Evolutionary conservation across 495 filamentous ascomycete species (phyloP), one percentile per base, ranked within the genome.

Genomic region (Aspergillus olivimuriae): DNA sequence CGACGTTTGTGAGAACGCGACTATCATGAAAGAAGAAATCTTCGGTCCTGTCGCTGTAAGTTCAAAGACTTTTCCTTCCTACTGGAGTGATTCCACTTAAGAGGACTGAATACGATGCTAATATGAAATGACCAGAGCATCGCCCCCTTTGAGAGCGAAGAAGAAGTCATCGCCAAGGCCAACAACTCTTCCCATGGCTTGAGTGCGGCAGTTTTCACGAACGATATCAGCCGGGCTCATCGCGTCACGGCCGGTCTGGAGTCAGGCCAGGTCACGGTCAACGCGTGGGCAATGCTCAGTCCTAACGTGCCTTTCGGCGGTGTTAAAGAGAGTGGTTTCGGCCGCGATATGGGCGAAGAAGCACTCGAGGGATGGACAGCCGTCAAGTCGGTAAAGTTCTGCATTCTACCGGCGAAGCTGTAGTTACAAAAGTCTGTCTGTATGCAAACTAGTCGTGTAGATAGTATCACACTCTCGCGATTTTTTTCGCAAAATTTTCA

Each of bases 101-200:
- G n/a, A n/a, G n/a, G n/a, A n/a, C n/a, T n/a, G n/a, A n/a, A n/a
- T n/a, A n/a, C n/a, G n/a, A 26, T 4, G 22, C 46, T 50, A 30
- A 46, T 15, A 34, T 22, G 15, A 20, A 24, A 28, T 11, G 11
- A 6, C 24, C 12, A 61, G 58, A 55, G 56, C 31, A 62, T 62
- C 21, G 59, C 59, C 24, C 55, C 55, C 8, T 95, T 95, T 69
- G 79, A 79, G 56, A 83, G 77, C 0, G 90, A 97, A 53, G 83
- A 83, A 26, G 87, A 97, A 44, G 91, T 86, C 0, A 66, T 95
- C 18, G 68, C 73, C 33, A 74, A 84, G 58, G 90, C 90, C 17
- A 97, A 95, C 55, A 78, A 87, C 58, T 87, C 84, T 1, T 84
- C 79, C 0, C 91, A 94, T 51, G 90, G 90, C 1, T 74, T 97